phyloP scores from a whole-genome alignment of 495 filamentous ascomycete species.

The Trichoderma reesei region DNA sequence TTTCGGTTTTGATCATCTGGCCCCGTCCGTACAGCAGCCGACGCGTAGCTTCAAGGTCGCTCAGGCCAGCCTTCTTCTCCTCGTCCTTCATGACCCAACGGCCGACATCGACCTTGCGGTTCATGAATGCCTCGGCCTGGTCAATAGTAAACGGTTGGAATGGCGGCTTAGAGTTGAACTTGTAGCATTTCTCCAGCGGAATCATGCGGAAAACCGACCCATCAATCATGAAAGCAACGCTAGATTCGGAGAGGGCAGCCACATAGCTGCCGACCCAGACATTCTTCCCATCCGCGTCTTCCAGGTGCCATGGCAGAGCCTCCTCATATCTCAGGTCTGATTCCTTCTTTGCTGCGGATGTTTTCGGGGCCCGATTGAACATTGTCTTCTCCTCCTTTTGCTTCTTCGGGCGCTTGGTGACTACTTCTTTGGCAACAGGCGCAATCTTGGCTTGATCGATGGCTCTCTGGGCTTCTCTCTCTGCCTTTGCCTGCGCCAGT shows the following conservation, averaged over 20 bases:
- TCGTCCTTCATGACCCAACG: conserved; percentile 68
- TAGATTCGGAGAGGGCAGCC: conserved; percentile 65
- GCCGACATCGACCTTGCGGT: conserved; percentile 58
- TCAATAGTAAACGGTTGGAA: conserved; percentile 75
- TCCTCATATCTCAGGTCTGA: conserved; percentile 86
- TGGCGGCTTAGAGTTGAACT: conserved; percentile 71
- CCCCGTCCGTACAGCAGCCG: conserved; percentile 32
- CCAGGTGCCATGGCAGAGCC: conserved; percentile 88
- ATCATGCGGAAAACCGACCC: conserved; percentile 67
- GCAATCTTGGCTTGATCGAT: conserved; percentile 83
- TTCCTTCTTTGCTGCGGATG: conserved; percentile 67
- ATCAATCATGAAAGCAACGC: conserved; percentile 64
- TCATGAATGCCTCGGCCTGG: conserved; percentile 75
- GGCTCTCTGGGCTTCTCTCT: conserved; percentile 72
- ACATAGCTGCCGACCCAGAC: conserved; percentile 90
- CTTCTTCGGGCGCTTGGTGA: conserved; percentile 48
- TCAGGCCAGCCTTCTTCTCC: conserved; percentile 40
- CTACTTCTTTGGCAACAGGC: conserved; percentile 45
- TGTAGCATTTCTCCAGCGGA: conserved; percentile 91
- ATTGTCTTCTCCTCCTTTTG: conserved; percentile 68
- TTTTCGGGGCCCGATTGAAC: conserved; percentile 34
- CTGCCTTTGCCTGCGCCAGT: conserved; percentile 50
- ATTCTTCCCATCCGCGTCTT: conserved; percentile 90
- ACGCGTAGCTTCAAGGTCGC: conserved; percentile 41
- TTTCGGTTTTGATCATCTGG: conserved; percentile 41